Base-by-base conservation (phyloP, 1,284 basidiomycete genomes). In the Leccinum subrobustum region DNA sequence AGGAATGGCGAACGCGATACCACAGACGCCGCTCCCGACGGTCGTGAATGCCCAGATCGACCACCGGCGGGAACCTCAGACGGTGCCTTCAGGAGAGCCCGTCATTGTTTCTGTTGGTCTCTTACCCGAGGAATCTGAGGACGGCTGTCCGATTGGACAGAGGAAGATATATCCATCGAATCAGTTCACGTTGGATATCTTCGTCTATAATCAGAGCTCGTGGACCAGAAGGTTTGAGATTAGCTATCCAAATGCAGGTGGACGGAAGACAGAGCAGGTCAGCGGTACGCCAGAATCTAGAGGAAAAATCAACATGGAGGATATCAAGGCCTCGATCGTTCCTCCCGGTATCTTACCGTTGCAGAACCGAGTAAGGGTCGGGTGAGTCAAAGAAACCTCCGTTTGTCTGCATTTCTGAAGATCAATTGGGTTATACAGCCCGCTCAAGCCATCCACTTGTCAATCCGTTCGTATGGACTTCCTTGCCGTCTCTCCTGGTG, bases 391-490 rank as follows among this genome's bases (percentile, higher is more conserved):
- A 20, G 9, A 47, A 25, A 3, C 31, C 39, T 33, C 14, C 25
- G 16, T 60, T 37, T 39, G 39, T 66, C 20, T 18, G 23, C 31
- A 27, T 53, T 37, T 56, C 60, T 63, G 42, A 73, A 9, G 48
- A 58, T 48, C 54, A 35, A 25, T 31, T 42, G 53, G 54, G 60
- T 52, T 50, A 52, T 33, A 29, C 63, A 92, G 93, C 8, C 93
- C 93, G 1, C 79, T 96, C 14, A 79, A 86, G 14, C 91, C 92
- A 2, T 87, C 86, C 8, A 87, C 92, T 1, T 93, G 91, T 69
- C 91, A 95, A 68, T 90, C 89, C 20, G 89, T 95, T n/a, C 80
- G 92, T 37, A 91, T 95, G 83, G 83, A 89, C 57, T 95, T 95
- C 70, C 73, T 95, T 56, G 92, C 93, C 1, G 75, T 96, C 48